These are phyloP conservation scores for Boletellus deceptivus DNA, from an alignment of 1,284 basidiomycete genomes.

Conservation along the genomic window DNA sequence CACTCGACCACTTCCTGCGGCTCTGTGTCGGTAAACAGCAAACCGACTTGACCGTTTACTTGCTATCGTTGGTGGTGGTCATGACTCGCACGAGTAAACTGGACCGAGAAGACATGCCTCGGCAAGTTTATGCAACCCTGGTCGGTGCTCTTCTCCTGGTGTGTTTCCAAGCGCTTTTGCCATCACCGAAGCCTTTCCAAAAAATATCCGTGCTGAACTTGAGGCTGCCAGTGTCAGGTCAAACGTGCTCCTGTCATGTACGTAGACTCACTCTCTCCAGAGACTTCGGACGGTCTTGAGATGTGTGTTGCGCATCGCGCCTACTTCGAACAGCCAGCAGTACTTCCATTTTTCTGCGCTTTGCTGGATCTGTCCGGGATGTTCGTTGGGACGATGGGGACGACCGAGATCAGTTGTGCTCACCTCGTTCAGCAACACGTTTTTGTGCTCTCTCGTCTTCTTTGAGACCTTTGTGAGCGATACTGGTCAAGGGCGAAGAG, in stretches of 20 bases:
- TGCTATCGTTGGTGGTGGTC: conserved; percentile 48
- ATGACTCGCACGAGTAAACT: conserved; percentile 6
- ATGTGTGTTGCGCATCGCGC: conserved; percentile 93
- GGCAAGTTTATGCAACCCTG: conserved; percentile 79
- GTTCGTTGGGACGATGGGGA: conserved; percentile 3
- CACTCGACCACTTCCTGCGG: conserved; percentile 90
- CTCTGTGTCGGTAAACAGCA: conserved; percentile 88
- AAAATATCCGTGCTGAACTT: conserved; percentile 89
- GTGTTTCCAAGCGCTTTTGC: conserved; percentile 93
- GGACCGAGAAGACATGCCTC: conserved; percentile 49
- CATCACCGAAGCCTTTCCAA: conserved; percentile 92
- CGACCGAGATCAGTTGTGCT: conserved; percentile 24
- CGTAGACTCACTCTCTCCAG: conserved; percentile 82
- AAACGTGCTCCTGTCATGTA: background rate
- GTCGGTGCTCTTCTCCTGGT: conserved; percentile 82
- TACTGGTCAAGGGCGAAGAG: conserved; percentile 41
- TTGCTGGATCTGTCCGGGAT: conserved; percentile 62
- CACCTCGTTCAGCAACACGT: conserved; percentile 79
- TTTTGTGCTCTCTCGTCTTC: conserved; percentile 85
- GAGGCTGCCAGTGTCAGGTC: conserved; percentile 14
- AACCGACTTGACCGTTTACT: conserved; percentile 90
- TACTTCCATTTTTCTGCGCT: conserved; percentile 87
- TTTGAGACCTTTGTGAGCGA: conserved; percentile 78
- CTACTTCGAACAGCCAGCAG: conserved; percentile 93
- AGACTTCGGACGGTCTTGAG: conserved; percentile 90